Evolutionary conservation across 257 asterid species (phyloP).

Genomic region (Eucommia ulmoides): DNA sequence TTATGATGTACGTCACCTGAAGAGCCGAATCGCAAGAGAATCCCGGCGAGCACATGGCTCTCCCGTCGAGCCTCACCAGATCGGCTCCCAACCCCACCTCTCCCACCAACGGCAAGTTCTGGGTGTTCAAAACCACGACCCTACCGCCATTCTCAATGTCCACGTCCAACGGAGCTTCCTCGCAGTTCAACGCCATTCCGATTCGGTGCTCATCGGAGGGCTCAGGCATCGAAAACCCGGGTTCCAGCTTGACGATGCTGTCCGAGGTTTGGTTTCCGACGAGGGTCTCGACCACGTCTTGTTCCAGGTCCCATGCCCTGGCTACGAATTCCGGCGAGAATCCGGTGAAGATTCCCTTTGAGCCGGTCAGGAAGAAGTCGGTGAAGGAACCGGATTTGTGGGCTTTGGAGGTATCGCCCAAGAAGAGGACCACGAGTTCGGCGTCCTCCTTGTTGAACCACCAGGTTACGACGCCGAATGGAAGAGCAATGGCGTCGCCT

Average conservation of each 20-base stretch:
- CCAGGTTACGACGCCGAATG: conserved; percentile 26
- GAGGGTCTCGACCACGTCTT: conserved; percentile 13
- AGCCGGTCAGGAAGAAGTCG: conserved; percentile 29
- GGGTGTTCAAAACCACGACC: neutral
- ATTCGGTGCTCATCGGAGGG: neutral
- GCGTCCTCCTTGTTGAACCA: conserved; percentile 34
- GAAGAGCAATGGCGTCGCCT: conserved; percentile 26
- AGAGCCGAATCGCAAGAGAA: conserved; percentile 14
- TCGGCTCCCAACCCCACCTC: conserved; percentile 17
- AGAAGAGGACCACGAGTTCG: conserved; percentile 15
- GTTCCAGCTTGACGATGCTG: conserved; percentile 9
- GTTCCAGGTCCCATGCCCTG: conserved; percentile 9
- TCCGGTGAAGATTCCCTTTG: conserved; percentile 16
- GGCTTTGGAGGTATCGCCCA: conserved; percentile 19
- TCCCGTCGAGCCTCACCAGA: conserved; percentile 11
- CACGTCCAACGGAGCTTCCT: neutral
- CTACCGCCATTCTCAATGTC: neutral
- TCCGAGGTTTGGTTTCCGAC: conserved; percentile 17
- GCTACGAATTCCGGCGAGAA: conserved; percentile 21
- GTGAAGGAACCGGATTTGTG: conserved; percentile 8
- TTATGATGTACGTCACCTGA: conserved; percentile 14
- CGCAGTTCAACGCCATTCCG: conserved; percentile 3
- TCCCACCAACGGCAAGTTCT: conserved; percentile 10
- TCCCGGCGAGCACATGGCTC: conserved; percentile 11
- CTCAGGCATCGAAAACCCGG: conserved; percentile 12